Base-by-base conservation (phyloP, 768 basidiomycete genomes). In the Tephrocybe sp. region DNA sequence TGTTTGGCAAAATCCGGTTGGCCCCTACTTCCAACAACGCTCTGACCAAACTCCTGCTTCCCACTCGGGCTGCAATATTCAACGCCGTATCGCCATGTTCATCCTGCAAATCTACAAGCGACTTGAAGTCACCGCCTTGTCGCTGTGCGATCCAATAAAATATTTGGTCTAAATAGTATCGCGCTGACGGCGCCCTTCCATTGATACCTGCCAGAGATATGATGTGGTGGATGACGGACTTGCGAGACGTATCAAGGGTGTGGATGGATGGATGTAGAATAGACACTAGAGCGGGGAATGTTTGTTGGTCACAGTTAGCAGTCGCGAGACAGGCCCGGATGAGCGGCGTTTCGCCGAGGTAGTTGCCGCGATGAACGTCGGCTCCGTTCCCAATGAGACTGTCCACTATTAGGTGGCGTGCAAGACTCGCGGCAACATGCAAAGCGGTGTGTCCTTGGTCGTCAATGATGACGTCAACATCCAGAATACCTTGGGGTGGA, bases 71-170 rank as follows among this genome's bases (percentile, higher is more conserved):
- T 12, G 96, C 92, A 60, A 98, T 90, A 70, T 97, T 97, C 61
- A 99, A 67, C 6, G 92, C 92, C 0, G 96, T 98, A 64, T 99
- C 97, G 0, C 96, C 97, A 65, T 98, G 87, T 58, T 90, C 84
- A 62, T 99, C 97, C 68, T 92, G 91, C 36, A 96, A 72, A 66
- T 98, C 92, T 10, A 98, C 85, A 45, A 98, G 69, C 4, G 82
- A 84, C 59, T 77, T 76, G 63, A 92, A 93, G 58, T 87, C 84
- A 1, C 85, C 88, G 7, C 77, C 79, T 59, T 92, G 83, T 53
- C 85, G 73, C 50, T 87, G 80, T 14, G 85, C 92, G 58, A 98
- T 82, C 84, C 85, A 92, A 55, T 85, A 77, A 59, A 98, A 84
- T 46, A 98, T 82, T 60, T 87, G 84, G 57, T 95, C 92, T 49